A percentile compares a stretch with the other conserved stretches of the same genome.
These are phyloP conservation scores for Apiotrichum gracile DNA, from an alignment of 1,284 basidiomycete genomes.

Conservation along the genomic window DNA sequence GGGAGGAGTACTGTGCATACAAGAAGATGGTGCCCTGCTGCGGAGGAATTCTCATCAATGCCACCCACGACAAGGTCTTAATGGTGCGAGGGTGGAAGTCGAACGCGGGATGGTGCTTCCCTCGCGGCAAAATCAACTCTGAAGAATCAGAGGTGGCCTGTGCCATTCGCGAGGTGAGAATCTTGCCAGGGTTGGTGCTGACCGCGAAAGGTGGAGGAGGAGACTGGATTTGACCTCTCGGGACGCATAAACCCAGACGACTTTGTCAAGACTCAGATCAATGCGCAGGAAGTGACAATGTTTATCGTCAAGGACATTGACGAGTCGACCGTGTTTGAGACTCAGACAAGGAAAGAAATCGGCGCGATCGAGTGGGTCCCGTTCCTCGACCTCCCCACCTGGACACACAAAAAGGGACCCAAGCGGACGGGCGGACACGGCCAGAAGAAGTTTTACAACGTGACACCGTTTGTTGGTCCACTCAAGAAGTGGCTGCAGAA, in stretches of 20 bases:
- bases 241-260: conserved; percentile 62
- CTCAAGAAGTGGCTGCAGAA: conserved; percentile 37
- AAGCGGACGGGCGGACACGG: conserved; percentile 45
- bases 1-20: conserved; percentile 62
- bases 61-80: conserved; percentile 87
- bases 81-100: conserved; percentile 98
- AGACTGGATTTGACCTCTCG: conserved; percentile 83
- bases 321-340: conserved; percentile 83
- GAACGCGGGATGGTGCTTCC: conserved; percentile 95
- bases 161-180: conserved; percentile 75
- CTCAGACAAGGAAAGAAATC: conserved; percentile 95
- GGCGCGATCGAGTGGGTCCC: conserved; percentile 98
- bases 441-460: conserved; percentile 81
- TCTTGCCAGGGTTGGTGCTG: neutral
- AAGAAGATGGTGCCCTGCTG: conserved; percentile 98
- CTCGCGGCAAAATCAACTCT: conserved; percentile 98
- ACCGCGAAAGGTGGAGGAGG: conserved; percentile 74
- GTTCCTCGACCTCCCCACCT: conserved; percentile 83
- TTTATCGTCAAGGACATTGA: conserved; percentile 88
- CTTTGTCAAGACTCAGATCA: conserved; percentile 80
- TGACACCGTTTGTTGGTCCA: conserved; percentile 84
- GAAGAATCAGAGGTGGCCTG: conserved; percentile 75
- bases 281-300: conserved; percentile 81
- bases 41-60: conserved; percentile 91
- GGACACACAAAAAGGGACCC: conserved; percentile 67